These are phyloP conservation scores for Argentina anserina DNA, from an alignment of 306 rosid genomes.

Conservation along the genomic window DNA sequence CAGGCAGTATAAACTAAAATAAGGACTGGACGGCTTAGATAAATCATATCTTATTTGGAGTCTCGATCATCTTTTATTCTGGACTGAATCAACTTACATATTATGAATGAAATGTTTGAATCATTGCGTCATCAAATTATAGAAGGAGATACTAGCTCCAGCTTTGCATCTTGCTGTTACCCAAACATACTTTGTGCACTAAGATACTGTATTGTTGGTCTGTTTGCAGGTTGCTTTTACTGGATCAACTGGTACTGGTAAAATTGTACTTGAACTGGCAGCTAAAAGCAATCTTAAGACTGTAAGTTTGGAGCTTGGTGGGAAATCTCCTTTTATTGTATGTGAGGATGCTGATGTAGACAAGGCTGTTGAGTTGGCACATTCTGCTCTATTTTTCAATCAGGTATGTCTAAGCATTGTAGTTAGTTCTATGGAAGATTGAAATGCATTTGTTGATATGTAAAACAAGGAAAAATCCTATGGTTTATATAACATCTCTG, in stretches of 20 bases:
- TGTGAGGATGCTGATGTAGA: conserved; percentile 92
- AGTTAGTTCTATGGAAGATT: neutral
- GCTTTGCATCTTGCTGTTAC: too few species aligned
- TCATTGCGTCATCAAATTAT: neutral
- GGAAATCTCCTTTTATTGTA: conserved; percentile 91
- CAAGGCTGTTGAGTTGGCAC: conserved; percentile 81
- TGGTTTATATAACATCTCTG: conserved; percentile 8
- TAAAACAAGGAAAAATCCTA: neutral
- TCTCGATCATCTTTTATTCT: neutral
- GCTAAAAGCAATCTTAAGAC: conserved; percentile 84
- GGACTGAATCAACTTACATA: neutral
- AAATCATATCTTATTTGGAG: neutral
- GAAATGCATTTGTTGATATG: conserved; percentile 10
- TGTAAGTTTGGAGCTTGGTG: conserved; percentile 90
- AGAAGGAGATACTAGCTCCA: too few species aligned
- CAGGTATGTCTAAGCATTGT: conserved; percentile 43
- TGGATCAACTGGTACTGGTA: conserved; percentile 87
- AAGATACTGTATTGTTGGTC: too few species aligned
- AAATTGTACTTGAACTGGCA: conserved; percentile 61
- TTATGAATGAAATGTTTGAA: neutral
- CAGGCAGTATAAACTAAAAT: neutral
- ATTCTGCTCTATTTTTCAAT: conserved; percentile 82
- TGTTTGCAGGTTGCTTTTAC: conserved; percentile 85
- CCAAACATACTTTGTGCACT: too few species aligned
- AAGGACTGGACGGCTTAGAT: neutral